phyloP scores from a whole-genome alignment of 441 rosid species.

The Mallotus japonicus region DNA sequence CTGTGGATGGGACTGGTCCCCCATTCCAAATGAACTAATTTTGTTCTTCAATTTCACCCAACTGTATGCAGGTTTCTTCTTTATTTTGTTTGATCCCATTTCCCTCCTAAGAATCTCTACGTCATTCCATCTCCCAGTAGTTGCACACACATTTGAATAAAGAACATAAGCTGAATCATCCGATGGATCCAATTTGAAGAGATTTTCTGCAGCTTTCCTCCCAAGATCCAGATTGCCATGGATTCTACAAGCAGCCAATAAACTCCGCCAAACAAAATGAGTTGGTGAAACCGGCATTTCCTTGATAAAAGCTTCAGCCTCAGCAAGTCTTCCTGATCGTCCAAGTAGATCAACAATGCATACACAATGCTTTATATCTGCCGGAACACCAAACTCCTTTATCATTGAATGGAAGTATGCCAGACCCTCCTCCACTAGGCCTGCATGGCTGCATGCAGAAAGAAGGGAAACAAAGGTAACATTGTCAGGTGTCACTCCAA shows the following conservation, averaged over 20 bases:
- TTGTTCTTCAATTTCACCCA: constrained; percentile 76
- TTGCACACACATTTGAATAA: constrained; percentile 77
- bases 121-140: constrained; percentile 74
- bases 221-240: constrained; percentile 74
- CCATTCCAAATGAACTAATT: constrained; percentile 63
- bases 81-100: constrained; percentile 69
- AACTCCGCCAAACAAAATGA: constrained; percentile 72
- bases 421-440: constrained; percentile 77
- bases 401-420: constrained; percentile 59
- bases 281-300: constrained; percentile 66
- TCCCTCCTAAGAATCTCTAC: constrained; percentile 61
- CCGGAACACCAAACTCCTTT: constrained; percentile 50
- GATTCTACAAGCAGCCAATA: constrained; percentile 72
- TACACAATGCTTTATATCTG: constrained; percentile 71
- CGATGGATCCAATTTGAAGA: constrained; percentile 57
- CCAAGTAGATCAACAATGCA: constrained; percentile 93
- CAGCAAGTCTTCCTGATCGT: constrained; percentile 70
- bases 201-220: constrained; percentile 62
- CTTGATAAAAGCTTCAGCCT: constrained; percentile 64
- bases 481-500: constrained; percentile 64
- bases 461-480: constrained; percentile 88
- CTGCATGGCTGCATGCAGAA: constrained; percentile 89
- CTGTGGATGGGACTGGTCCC: constrained; percentile 64
- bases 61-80: constrained; percentile 85
- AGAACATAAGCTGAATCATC: constrained; percentile 88